Evolutionary conservation across 176 grass and related monocot genomes (phyloP), one percentile per base, ranked within the genome.

Genomic region (Chloris gayana): DNA sequence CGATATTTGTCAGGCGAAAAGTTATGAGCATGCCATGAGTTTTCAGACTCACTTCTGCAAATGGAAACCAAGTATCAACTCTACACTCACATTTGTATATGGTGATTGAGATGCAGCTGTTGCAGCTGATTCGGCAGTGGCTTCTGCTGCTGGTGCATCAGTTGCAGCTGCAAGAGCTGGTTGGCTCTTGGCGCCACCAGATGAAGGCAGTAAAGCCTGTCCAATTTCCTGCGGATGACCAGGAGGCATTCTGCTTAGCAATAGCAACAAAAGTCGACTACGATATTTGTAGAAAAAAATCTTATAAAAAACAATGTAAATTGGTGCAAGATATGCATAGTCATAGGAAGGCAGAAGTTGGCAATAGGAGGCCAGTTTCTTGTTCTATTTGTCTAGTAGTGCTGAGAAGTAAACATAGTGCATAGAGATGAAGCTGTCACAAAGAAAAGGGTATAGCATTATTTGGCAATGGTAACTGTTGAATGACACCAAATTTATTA

Each of bases 211-310:
- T 74, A 98, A 73, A 86, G 95, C 90, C 75, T 95, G 91, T 29
- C 92, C 95, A 13, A 98, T 98, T 88, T 93, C 93, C 95, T 95
- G 81, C 24, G 61, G 37, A 75, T 82, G 58, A 51, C 22, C 76
- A 62, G 18, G 35, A 44, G 9, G 64, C 50, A 72, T 25, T 82
- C 67, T 74, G 17, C 42, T 24, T 30, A 39, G n/a, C n/a, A n/a
- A n/a, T 37, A 91, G 42, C 13, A 50, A 13, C 8, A 18, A 38
- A 56, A 21, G 31, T 69, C 31, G 39, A 13, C 14, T 45, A 84
- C 35, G 30, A 80, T 0, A n/a, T 66, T 53, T 54, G 34, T 22
- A 57, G 54, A 53, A 57, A 0, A 15, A 22, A 69, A 41, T 29
- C 7, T 31, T 25, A 39, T 68, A 4, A 10, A 49, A 59, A 83